These are phyloP conservation scores for Ogataea methylovora DNA, from an alignment of 805 yeast species.

Conservation along the genomic window DNA sequence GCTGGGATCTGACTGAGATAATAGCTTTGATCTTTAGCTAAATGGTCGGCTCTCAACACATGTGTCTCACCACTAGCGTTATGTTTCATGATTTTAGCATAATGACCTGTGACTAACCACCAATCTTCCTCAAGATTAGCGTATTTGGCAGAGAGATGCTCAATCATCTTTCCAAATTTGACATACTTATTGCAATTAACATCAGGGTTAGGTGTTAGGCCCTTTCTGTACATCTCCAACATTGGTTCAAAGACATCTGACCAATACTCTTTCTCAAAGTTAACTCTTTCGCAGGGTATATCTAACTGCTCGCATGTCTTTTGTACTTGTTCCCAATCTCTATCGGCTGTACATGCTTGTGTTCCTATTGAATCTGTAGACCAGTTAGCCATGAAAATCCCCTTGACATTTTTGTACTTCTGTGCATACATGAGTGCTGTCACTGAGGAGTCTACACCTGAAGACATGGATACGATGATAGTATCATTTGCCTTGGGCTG, in stretches of 20 bases:
- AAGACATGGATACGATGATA: constrained; percentile 85
- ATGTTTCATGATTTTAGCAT: constrained; percentile 45
- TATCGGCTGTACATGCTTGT: constrained; percentile 58
- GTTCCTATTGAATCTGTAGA: constrained; percentile 26
- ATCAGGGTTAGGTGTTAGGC: constrained; percentile 93
- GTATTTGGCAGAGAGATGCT: constrained; percentile 38
- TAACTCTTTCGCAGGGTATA: constrained; percentile 69
- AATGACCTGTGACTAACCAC: constrained; percentile 92
- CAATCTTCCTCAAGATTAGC: constrained; percentile 29
- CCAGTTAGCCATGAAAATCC: constrained; percentile 96
- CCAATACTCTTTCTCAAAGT: constrained; percentile 92
- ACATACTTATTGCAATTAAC: constrained; percentile 78
- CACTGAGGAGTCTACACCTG: constrained; percentile 94
- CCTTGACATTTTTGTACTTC: constrained; percentile 55
- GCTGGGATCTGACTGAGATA: constrained; percentile 66
- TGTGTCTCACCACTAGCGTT: constrained; percentile 27
- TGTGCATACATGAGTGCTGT: constrained; percentile 54
- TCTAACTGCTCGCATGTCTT: constrained; percentile 49
- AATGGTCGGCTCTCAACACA: constrained; percentile 50
- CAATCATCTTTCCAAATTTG: constrained; percentile 76
- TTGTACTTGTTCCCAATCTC: constrained; percentile 83
- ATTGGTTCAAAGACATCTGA: constrained; percentile 85
- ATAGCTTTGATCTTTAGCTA: constrained; percentile 81
- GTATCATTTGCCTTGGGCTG: constrained; percentile 47
- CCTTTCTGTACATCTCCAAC: constrained; percentile 62